These are phyloP conservation scores for Metschnikowia santaceciliae DNA, from an alignment of 805 yeast species.

Conservation along the genomic window DNA sequence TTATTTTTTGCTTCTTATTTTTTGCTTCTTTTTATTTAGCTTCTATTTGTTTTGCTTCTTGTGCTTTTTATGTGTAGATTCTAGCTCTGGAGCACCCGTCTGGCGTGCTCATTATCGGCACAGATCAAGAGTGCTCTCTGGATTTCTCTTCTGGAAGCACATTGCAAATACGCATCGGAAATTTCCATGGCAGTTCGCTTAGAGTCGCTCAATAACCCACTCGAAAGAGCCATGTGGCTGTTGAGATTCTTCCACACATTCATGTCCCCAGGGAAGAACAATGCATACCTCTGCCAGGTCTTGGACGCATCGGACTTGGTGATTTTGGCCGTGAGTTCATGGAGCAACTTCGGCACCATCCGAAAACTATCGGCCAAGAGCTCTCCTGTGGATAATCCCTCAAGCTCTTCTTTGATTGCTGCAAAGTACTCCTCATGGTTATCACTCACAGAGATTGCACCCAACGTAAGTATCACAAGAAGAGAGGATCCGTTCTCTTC, in stretches of 20 bases:
- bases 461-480: constrained; percentile 65
- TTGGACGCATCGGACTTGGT: constrained; percentile 15
- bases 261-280: constrained; percentile 68
- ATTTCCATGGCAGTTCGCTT: constrained; percentile 49
- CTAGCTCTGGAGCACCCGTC: neutral
- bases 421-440: constrained; percentile 54
- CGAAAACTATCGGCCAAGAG: constrained; percentile 48
- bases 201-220: constrained; percentile 50
- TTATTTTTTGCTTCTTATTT: no score
- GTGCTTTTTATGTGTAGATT: no score
- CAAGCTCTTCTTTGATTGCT: constrained; percentile 65
- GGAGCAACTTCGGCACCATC: constrained; percentile 56
- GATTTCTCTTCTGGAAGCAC: constrained; percentile 47
- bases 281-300: constrained; percentile 66
- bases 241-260: constrained; percentile 68
- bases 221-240: constrained; percentile 50
- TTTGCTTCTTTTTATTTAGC: no score
- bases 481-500: constrained; percentile 63
- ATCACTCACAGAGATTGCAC: constrained; percentile 72
- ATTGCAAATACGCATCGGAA: constrained; percentile 47
- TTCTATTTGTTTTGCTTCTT: no score
- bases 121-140: constrained; percentile 67
- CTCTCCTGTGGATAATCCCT: constrained; percentile 43
- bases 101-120: constrained; percentile 36
- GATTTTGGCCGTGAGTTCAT: constrained; percentile 46